phyloP scores from a whole-genome alignment of 306 rosid genomes.

The Rubus parviflorus region DNA sequence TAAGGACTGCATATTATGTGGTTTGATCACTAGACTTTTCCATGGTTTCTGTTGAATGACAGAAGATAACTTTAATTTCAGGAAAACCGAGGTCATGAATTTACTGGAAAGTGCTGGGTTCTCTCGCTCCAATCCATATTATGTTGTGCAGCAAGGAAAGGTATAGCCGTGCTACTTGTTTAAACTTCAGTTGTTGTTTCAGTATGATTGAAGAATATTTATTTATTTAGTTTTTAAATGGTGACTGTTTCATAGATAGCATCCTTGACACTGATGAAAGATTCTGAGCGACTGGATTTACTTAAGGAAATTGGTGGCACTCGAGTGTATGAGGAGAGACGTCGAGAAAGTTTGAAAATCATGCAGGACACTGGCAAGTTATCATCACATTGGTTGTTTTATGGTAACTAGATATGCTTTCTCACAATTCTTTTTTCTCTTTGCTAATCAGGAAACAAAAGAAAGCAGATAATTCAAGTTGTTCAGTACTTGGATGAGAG shows the following conservation, averaged over 20 bases:
- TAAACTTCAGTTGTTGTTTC: slow-evolving; percentile 24
- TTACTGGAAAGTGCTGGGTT: slow-evolving; percentile 99
- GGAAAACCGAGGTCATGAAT: slow-evolving; percentile 98
- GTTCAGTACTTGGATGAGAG: slow-evolving; percentile 96
- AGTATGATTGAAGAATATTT: slow-evolving; percentile 7
- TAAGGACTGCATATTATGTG: background rate
- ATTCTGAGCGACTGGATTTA: slow-evolving; percentile 88
- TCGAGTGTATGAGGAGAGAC: slow-evolving; percentile 96
- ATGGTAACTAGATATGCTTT: slow-evolving; percentile 9
- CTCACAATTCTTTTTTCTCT: slow-evolving; percentile 20
- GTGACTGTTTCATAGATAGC: slow-evolving; percentile 59
- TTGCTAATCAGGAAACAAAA: slow-evolving; percentile 69
- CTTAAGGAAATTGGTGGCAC: slow-evolving; percentile 99
- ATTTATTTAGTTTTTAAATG: background rate
- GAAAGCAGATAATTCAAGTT: slow-evolving; percentile 96
- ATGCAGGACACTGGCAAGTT: slow-evolving; percentile 94
- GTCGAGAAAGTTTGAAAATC: slow-evolving; percentile 94
- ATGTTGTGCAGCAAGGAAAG: slow-evolving; percentile 99
- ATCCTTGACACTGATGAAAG: slow-evolving; percentile 92
- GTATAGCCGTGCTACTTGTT: slow-evolving; percentile 40
- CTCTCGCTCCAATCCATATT: slow-evolving; percentile 98
- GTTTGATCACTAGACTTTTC: background rate
- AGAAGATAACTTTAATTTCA: slow-evolving; percentile 34
- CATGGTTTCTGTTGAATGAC: slow-evolving; percentile 7
- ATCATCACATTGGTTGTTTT: slow-evolving; percentile 2